phyloP scores from a whole-genome alignment of 768 basidiomycete genomes.

The Psilocybe cubensis region DNA sequence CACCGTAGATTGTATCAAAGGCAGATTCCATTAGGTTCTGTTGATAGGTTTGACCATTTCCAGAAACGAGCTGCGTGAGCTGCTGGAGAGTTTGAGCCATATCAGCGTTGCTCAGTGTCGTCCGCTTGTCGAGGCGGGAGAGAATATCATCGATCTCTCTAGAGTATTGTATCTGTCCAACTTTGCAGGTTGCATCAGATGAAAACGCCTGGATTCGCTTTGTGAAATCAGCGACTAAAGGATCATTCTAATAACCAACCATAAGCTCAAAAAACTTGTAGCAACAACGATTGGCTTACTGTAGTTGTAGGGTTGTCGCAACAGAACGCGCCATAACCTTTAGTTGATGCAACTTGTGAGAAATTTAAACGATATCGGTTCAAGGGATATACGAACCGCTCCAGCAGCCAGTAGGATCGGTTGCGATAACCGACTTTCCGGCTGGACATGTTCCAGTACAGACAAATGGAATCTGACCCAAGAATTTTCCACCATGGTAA shows the following conservation, averaged over 20 bases:
- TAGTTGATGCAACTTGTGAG: no score
- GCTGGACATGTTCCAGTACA: background rate
- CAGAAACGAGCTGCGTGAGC: background rate
- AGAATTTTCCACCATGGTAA: background rate
- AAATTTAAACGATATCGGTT: no score
- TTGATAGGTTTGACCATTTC: background rate
- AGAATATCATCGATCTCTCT: background rate
- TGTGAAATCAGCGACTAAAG: background rate
- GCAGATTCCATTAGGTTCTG: background rate
- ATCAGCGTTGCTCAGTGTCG: background rate
- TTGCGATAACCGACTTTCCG: background rate
- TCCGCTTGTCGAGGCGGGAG: background rate
- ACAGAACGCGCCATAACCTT: background rate
- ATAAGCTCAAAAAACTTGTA: background rate
- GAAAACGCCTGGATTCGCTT: background rate
- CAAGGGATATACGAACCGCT: background rate
- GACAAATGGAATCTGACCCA: background rate
- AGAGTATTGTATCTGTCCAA: background rate
- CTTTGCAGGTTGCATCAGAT: background rate
- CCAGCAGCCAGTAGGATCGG: background rate
- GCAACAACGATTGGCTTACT: background rate
- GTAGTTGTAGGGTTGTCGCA: background rate
- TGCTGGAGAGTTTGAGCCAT: background rate
- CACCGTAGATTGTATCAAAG: background rate
- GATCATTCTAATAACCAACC: background rate